Base-by-base conservation (phyloP, 1,284 basidiomycete genomes). In the Pterulicium gracile region DNA sequence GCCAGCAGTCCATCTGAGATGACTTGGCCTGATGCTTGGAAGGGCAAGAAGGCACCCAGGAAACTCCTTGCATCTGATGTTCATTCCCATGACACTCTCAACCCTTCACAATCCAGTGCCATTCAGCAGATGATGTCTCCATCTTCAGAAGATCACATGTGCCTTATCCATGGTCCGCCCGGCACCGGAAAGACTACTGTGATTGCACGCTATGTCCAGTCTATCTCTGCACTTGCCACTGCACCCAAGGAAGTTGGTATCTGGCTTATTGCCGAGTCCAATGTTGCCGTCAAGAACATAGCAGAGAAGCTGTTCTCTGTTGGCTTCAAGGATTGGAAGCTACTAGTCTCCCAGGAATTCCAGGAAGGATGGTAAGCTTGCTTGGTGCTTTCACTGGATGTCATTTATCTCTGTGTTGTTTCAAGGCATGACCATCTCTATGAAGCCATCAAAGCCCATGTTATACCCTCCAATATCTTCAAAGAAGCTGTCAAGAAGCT, bases 381-480 rank as follows among this genome's bases (percentile, higher is more conserved):
- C 18, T 22, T 17, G 50, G 41, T 40, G 7, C 17, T 22, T 32
- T 14, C 39, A 4, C 14, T n/a, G 51, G 14, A 42, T 48, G 42
- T 44, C 19, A 32, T 35, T 44, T 32, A 44, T 24, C 36, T 40
- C 32, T 44, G n/a, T 42, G 24, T 13, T 32, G 36, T 5, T 42
- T 50, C 44, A 45, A 88, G 85, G 83, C 81, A 88, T 63, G 82
- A 84, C 49, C 79, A 87, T 56, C 61, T 85, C 0, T 88, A 88
- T 55, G 47, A 58, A 4, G 50, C 62, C 13, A 55, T 79, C 18
- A 48, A 57, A 22, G 42, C 51, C 0, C 65, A 75, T 42, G 53
- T 83, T 14, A 77, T 88, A 43, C 56, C 62, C 4, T 78, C 79
- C 7, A 62, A 71, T 47, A 46, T 53, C 0, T 75, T 85, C 41